Percentiles rank a stretch among this genome's conserved stretches.
Conservation (phyloP, 306 rosid species). For the Canavalia ensiformis region DNA sequence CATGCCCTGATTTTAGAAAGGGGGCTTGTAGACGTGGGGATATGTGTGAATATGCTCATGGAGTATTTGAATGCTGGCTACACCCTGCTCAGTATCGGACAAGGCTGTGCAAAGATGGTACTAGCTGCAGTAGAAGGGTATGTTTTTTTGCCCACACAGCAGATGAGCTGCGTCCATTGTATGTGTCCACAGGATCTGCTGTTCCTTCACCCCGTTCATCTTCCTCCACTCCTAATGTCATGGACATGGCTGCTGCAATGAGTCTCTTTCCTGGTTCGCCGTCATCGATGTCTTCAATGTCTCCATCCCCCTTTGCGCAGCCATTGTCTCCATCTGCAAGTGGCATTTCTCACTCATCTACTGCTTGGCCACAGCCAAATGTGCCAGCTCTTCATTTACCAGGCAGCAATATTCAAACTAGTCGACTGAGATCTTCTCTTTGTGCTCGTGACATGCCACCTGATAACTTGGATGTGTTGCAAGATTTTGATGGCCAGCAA, state of each 20-base stretch:
- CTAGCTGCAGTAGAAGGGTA: constrained; percentile 78
- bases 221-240: constrained; percentile 73
- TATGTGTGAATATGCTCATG: constrained; percentile 97
- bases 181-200: constrained; percentile 88
- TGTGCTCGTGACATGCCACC: constrained; percentile 79
- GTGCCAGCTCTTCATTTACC: constrained; percentile 91
- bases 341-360: constrained; percentile 63
- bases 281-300: constrained; percentile 75
- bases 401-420: constrained; percentile 82
- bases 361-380: constrained; percentile 84
- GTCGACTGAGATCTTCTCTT: constrained; percentile 90
- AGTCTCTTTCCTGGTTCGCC: constrained; percentile 84
- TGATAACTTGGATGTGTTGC: constrained; percentile 61
- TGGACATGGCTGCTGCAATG: constrained; percentile 98
- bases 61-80: constrained; percentile 96
- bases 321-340: constrained; percentile 82
- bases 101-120: constrained; percentile 92
- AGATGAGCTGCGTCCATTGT: constrained; percentile 86
- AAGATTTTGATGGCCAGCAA: constrained; percentile 70
- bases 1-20: constrained; percentile 93
- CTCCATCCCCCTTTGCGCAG: constrained; percentile 82
- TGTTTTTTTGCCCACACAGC: constrained; percentile 86
- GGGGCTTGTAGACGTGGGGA: constrained; percentile 93
- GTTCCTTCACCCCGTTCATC: constrained; percentile 82
- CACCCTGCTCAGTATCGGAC: constrained; percentile 97